Percentiles rank a stretch among this genome's conserved stretches.
phyloP scores from a whole-genome alignment of 306 rosid genomes.

The Cucurbita pepo region DNA sequence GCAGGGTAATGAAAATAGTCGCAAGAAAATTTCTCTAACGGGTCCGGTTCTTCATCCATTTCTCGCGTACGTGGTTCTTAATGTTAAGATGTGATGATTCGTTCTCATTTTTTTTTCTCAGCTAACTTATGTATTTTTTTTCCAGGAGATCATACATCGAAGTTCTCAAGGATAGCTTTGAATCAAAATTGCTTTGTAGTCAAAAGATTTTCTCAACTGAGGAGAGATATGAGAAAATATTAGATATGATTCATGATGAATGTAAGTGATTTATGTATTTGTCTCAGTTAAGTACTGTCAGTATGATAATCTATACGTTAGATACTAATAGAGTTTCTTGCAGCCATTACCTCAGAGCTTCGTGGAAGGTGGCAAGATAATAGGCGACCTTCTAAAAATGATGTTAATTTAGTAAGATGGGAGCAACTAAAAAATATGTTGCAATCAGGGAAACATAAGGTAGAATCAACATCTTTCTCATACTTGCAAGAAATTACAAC shows the following conservation, averaged over 20 bases:
- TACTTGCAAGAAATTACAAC: background rate
- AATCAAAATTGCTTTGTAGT: slow-evolving; percentile 44
- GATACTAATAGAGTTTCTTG: slow-evolving; percentile 10
- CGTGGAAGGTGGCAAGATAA: slow-evolving; percentile 76
- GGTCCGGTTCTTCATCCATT: slow-evolving; percentile 63
- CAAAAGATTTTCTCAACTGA: slow-evolving; percentile 61
- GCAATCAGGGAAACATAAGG: slow-evolving; percentile 70
- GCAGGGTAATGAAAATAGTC: slow-evolving; percentile 85
- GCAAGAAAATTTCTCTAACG: slow-evolving; percentile 57
- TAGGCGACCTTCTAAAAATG: slow-evolving; percentile 55
- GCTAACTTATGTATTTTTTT: slow-evolving; percentile 10
- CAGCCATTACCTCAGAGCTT: slow-evolving; percentile 80
- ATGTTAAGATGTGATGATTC: slow-evolving; percentile 10
- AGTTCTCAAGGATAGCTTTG: slow-evolving; percentile 57
- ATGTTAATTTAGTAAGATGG: slow-evolving; percentile 60
- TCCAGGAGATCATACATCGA: slow-evolving; percentile 65
- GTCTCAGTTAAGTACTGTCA: background rate
- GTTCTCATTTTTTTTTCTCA: slow-evolving; percentile 3
- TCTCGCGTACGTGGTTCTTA: slow-evolving; percentile 44
- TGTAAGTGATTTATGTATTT: slow-evolving; percentile 21
- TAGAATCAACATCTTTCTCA: slow-evolving; percentile 7
- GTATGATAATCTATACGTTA: background rate
- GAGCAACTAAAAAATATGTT: slow-evolving; percentile 57
- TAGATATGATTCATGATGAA: slow-evolving; percentile 74
- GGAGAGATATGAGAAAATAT: slow-evolving; percentile 67